Conservation (phyloP, 441 rosid genomes). For the Aleurites moluccanus region DNA sequence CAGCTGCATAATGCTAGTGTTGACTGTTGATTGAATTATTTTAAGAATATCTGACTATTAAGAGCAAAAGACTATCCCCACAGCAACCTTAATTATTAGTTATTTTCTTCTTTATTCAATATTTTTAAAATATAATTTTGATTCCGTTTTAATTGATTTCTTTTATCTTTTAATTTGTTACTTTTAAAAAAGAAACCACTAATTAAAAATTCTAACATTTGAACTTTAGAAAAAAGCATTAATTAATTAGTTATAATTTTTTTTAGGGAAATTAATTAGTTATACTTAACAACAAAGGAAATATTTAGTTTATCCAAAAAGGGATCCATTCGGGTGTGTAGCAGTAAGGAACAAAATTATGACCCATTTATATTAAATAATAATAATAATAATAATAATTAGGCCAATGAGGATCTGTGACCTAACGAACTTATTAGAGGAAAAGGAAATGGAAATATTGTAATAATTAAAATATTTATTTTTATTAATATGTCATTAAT, state of each 20-base stretch:
- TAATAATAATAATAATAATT: background rate
- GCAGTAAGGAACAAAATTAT: background rate
- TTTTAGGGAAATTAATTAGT: too few relatives aligned
- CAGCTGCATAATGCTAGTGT: too few relatives aligned
- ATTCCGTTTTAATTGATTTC: too few relatives aligned
- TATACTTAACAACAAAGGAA: background rate
- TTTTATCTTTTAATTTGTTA: too few relatives aligned
- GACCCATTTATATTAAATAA: background rate
- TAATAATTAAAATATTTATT: background rate
- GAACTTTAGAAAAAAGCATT: background rate
- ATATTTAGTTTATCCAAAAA: background rate
- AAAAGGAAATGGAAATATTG: background rate
- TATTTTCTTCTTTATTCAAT: too few relatives aligned
- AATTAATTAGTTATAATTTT: too few relatives aligned
- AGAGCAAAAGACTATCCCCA: too few relatives aligned
- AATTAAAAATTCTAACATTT: background rate
- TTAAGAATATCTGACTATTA: too few relatives aligned
- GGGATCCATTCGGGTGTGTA: background rate
- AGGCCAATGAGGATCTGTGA: slow-evolving; percentile 6
- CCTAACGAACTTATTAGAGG: background rate
- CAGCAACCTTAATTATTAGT: too few relatives aligned
- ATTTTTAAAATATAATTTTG: too few relatives aligned
- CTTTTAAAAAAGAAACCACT: background rate
- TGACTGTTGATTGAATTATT: too few relatives aligned
- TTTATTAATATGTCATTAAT: background rate